These are phyloP conservation scores for Blumeria graminis DNA, from an alignment of 2,329 filamentous ascomycete species.

Conservation along the genomic window DNA sequence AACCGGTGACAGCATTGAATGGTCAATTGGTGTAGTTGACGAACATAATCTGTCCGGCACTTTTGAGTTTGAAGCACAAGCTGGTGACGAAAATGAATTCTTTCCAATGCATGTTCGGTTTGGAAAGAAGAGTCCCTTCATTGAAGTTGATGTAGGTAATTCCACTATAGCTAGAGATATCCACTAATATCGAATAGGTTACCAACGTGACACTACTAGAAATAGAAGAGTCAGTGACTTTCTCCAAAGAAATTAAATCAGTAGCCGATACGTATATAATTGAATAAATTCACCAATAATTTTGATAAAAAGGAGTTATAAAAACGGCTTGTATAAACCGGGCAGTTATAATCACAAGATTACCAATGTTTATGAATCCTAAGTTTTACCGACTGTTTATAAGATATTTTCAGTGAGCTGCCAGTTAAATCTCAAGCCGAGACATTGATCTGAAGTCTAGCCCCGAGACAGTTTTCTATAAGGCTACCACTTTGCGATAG, in stretches of 20 bases:
- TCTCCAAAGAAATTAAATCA: constrained; percentile 61
- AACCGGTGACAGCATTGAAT: constrained; percentile 76
- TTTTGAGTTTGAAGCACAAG: constrained; percentile 87
- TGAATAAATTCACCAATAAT: constrained; percentile 22
- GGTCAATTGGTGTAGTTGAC: constrained; percentile 72
- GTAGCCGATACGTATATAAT: constrained; percentile 54
- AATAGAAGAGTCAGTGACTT: constrained; percentile 55
- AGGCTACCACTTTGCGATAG: too few relatives aligned
- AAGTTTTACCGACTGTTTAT: too few relatives aligned
- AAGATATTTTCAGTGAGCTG: too few relatives aligned
- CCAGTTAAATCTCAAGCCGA: too few relatives aligned
- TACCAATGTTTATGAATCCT: too few relatives aligned
- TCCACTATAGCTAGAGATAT: background rate
- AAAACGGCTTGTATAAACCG: too few relatives aligned
- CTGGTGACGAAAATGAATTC: constrained; percentile 75
- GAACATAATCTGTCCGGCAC: constrained; percentile 61
- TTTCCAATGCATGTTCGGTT: constrained; percentile 94
- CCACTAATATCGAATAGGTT: constrained; percentile 23
- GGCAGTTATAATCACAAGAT: too few relatives aligned
- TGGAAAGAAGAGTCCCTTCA: constrained; percentile 60
- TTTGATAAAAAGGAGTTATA: too few relatives aligned
- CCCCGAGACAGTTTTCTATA: too few relatives aligned
- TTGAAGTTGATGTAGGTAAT: constrained; percentile 73
- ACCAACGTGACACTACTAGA: constrained; percentile 45
- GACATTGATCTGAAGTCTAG: too few relatives aligned